Percentiles rank a stretch among this genome's conserved stretches.
These are phyloP conservation scores for Diddensiella transvaalensis DNA, from an alignment of 805 yeast species.

Conservation along the genomic window DNA sequence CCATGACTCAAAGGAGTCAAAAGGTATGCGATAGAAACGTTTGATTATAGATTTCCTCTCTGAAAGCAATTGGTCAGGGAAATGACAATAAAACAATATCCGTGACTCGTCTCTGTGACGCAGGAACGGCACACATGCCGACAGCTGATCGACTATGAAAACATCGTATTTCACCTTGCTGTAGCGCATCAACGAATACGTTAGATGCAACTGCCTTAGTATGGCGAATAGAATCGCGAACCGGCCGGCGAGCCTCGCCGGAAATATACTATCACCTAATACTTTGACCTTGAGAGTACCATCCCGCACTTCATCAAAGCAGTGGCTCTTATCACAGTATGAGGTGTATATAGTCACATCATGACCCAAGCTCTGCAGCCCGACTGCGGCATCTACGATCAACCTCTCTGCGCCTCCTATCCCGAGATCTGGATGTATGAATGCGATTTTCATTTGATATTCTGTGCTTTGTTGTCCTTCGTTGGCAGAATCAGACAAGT, in stretches of 20 bases:
- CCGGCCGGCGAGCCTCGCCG: constrained; percentile 61
- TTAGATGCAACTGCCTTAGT: constrained; percentile 71
- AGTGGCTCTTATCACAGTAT: constrained; percentile 81
- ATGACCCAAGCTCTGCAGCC: constrained; percentile 65
- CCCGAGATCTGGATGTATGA: constrained; percentile 93
- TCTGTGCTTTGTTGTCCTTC: too few species aligned
- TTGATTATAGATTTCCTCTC: constrained; percentile 53
- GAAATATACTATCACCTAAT: constrained; percentile 74
- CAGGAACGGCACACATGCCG: constrained; percentile 76
- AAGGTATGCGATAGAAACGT: constrained; percentile 69
- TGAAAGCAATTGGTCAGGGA: constrained; percentile 85
- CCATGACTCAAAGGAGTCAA: constrained; percentile 79
- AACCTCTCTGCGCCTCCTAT: constrained; percentile 97
- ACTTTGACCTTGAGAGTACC: constrained; percentile 58
- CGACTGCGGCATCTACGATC: constrained; percentile 94
- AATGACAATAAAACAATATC: constrained; percentile 88
- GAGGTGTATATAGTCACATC: constrained; percentile 74
- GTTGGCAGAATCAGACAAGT: too few species aligned
- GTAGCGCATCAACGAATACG: constrained; percentile 42
- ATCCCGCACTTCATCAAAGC: constrained; percentile 81
- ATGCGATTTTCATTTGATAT: constrained; percentile 68
- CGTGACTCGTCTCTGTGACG: constrained; percentile 40
- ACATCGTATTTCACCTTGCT: constrained; percentile 56
- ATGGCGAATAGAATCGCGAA: constrained; percentile 81
- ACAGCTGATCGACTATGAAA: constrained; percentile 82